Percentiles rank a stretch among this genome's conserved stretches.
Evolutionary conservation across 2,329 filamentous ascomycete species (phyloP).

Genomic region (Xylariales sp.): DNA sequence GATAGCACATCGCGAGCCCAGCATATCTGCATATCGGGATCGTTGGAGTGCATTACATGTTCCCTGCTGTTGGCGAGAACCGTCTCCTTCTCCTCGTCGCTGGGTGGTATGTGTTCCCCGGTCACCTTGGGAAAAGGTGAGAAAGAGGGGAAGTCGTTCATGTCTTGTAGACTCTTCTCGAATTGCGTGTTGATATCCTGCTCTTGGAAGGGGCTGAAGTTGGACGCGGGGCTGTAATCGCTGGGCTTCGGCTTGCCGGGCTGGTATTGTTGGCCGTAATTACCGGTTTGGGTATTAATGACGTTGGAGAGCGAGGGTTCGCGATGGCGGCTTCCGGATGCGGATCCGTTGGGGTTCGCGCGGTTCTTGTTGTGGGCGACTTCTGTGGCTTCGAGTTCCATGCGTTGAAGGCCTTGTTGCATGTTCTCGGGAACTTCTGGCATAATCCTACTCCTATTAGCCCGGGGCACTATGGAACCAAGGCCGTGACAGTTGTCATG

Average conservation of each 20-base stretch:
- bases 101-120: slow-evolving; percentile 89
- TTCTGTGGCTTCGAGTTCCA: slow-evolving; percentile 82
- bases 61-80: slow-evolving; percentile 86
- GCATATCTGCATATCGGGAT: slow-evolving; percentile 94
- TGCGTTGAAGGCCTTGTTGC: slow-evolving; percentile 90
- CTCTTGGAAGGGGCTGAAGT: slow-evolving; percentile 57
- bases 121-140: slow-evolving; percentile 90
- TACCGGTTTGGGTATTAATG: slow-evolving; percentile 48
- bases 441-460: slow-evolving; percentile 75
- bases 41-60: slow-evolving; percentile 89
- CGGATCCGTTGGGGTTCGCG: slow-evolving; percentile 46
- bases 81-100: slow-evolving; percentile 92
- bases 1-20: slow-evolving; percentile 95
- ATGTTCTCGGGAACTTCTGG: slow-evolving; percentile 97
- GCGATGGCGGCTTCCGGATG: slow-evolving; percentile 52
- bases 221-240: slow-evolving; percentile 51
- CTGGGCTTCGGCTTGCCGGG: slow-evolving; percentile 48
- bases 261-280: slow-evolving; percentile 49
- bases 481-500: slow-evolving; percentile 23
- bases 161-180: slow-evolving; percentile 56
- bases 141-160: slow-evolving; percentile 76
- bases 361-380: slow-evolving; percentile 52
- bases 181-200: slow-evolving; percentile 53
- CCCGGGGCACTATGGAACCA: slow-evolving; percentile 19
- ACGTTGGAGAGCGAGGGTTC: slow-evolving; percentile 58